These are phyloP conservation scores for Magnaporthiopsis rhizophila DNA, from an alignment of 2,329 filamentous ascomycete genomes.

Conservation along the genomic window DNA sequence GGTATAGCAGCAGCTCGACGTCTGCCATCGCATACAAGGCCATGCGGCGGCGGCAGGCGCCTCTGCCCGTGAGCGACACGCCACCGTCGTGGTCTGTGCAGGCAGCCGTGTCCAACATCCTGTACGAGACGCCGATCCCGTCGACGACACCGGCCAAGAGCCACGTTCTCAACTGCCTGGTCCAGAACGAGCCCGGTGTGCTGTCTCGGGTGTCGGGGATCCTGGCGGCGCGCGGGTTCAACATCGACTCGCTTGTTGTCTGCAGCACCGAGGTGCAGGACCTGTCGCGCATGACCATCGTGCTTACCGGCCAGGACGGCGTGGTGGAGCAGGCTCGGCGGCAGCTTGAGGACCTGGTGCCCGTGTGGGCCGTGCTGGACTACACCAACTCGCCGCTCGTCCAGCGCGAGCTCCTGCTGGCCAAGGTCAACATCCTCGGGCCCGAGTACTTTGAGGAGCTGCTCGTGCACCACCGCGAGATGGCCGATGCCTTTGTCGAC, in stretches of 20 bases:
- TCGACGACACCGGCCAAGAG: conserved; percentile 80
- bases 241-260: conserved; percentile 96
- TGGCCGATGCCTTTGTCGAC: conserved; percentile 39
- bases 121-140: conserved; percentile 92
- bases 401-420: conserved; percentile 88
- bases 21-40: conserved; percentile 97
- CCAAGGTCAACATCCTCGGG: conserved; percentile 93
- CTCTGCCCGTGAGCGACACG: conserved; percentile 70
- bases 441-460: conserved; percentile 98
- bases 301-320: conserved; percentile 89
- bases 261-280: conserved; percentile 97
- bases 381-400: conserved; percentile 90
- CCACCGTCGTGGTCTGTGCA: conserved; percentile 80
- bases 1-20: conserved; percentile 60
- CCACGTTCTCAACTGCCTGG: conserved; percentile 94
- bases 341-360: conserved; percentile 93
- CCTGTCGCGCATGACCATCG: conserved; percentile 96
- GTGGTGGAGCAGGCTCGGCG: conserved; percentile 93
- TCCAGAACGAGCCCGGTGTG: conserved; percentile 98
- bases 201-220: conserved; percentile 95
- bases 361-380: conserved; percentile 96
- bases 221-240: conserved; percentile 91
- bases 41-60: conserved; percentile 80
- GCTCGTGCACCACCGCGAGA: conserved; percentile 89
- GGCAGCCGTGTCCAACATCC: conserved; percentile 92